Evolutionary conservation across 78 protist species (phyloP), one percentile per base, ranked within the genome.

Genomic region (Dictyostelium purpureum): DNA sequence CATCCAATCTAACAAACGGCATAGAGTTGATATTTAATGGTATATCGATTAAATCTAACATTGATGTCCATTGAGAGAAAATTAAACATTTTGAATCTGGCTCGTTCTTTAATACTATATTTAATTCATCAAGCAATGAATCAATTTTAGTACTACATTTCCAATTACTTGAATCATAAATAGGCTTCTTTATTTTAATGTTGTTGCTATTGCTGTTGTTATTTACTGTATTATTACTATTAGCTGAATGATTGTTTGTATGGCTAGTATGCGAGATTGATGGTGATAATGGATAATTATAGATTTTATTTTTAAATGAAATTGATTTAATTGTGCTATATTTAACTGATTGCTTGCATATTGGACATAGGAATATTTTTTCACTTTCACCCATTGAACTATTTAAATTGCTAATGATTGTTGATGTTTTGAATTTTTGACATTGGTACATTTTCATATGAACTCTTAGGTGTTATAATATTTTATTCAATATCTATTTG

Each of bases 1-100:
- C 98, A 67, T 96, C 98, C 10, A 96, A 43, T 40, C 98, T 67
- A 14, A 83, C 95, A 51, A 69, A 94, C 16, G 10, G 21, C 14
- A 65, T 38, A 31, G 77, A 45, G 21, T 49, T 35, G 14, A 26
- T 37, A 14, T 35, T 54, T 16, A 95, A 69, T 18, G 96, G 85
- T 7, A 80, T 65, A 47, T 88, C 96, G 14, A 83, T 33, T 19
- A 94, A 49, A 57, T 94, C 90, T n/a, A 94, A 61, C 96, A 96
- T 93, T 38, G 94, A 79, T 10, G 98, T 96, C 97, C 97, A 96
- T 71, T 96, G 98, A 33, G 93, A 77, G 67, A 96, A 96, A 6
- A 96, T 89, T 24, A 96, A 35, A 47, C 81, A 61, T 74, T 96
- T 96, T 33, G 79, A 80, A 42, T 87, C 88, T 14, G 87, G 78